Base-by-base conservation (phyloP, 306 rosid genomes). In the Fragaria nilgerrensis region DNA sequence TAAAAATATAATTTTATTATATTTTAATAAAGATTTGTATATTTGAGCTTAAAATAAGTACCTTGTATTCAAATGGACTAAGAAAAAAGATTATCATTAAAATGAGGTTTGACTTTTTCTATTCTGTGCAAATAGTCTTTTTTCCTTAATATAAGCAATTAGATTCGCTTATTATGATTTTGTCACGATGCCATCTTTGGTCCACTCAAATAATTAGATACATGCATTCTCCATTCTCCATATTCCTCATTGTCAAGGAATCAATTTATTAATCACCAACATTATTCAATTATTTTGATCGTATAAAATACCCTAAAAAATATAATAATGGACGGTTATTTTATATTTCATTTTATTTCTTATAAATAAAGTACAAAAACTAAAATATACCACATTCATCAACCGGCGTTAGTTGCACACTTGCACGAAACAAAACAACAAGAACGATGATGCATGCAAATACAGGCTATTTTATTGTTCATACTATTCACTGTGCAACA, bases 371-470 rank as follows among this genome's bases (percentile, higher is more conserved):
- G 44, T 9, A 17, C 44, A 16, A 63, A 15, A 9, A 45, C 4
- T 45, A 12, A 43, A 43, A 47, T 44, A 2, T 34, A 65, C 15
- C 45, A 65, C 27, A 36, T 65, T 36, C 47, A 65, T 65, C 44
- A 34, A 65, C 45, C 44, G 25, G 19, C 70, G 34, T 2, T 25
- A 10, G 2, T 11, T 23, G 37, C 6, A 29, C 7, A 10, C 0
- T 11, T 23, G 37, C 6, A 29, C 7, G 67, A 62, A 15, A 62
- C 41, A 27, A 62, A 15, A 62, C 41, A 27, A 62, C 48, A 20
- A 36, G 15, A 36, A 65, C 47, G 47, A 65, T 17, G 70, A 65
- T 8, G 70, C 48, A 65, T 65, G 70, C 70, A 65, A 7, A 65
- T 27, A 36, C 70, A 36, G 17, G 14, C 15, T 20, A 8, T 5